These are phyloP conservation scores for Ustilago loliicola DNA, from an alignment of 1,284 basidiomycete genomes.

Conservation along the genomic window DNA sequence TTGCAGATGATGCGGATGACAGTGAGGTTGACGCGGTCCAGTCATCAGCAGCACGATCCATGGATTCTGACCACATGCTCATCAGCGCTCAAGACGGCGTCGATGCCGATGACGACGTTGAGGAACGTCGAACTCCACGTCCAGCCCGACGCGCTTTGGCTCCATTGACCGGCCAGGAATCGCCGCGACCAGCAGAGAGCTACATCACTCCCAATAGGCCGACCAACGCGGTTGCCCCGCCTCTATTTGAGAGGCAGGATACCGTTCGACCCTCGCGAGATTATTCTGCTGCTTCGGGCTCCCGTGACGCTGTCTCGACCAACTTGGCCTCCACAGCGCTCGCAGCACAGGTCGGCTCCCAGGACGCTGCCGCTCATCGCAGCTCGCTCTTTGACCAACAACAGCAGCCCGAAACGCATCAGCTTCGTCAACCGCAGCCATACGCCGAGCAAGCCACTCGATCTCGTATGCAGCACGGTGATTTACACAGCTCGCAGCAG, in stretches of 20 bases:
- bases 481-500: slow-evolving; percentile 7
- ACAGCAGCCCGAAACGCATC: neutral
- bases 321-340: slow-evolving; percentile 41
- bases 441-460: slow-evolving; percentile 10
- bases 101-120: slow-evolving; percentile 38
- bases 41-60: slow-evolving; percentile 22
- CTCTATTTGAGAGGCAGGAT: slow-evolving; percentile 48
- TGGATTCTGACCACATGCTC: slow-evolving; percentile 30
- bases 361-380: slow-evolving; percentile 2
- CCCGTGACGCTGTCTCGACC: slow-evolving; percentile 33
- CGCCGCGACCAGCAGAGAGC: slow-evolving; percentile 14
- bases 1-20: slow-evolving; percentile 58
- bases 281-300: slow-evolving; percentile 30
- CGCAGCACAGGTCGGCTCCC: slow-evolving; percentile 43
- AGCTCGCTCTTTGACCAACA: slow-evolving; percentile 21
- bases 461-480: slow-evolving; percentile 13
- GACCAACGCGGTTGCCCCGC: slow-evolving; percentile 38
- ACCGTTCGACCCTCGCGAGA: slow-evolving; percentile 46
- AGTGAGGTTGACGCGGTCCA: slow-evolving; percentile 44
- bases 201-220: slow-evolving; percentile 44
- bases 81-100: slow-evolving; percentile 1
- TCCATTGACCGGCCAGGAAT: slow-evolving; percentile 41
- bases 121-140: slow-evolving; percentile 57
- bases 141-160: slow-evolving; percentile 54
- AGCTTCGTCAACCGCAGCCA: slow-evolving; percentile 13